phyloP scores from a whole-genome alignment of 179 eudicot species.

The Beta corolliflora region DNA sequence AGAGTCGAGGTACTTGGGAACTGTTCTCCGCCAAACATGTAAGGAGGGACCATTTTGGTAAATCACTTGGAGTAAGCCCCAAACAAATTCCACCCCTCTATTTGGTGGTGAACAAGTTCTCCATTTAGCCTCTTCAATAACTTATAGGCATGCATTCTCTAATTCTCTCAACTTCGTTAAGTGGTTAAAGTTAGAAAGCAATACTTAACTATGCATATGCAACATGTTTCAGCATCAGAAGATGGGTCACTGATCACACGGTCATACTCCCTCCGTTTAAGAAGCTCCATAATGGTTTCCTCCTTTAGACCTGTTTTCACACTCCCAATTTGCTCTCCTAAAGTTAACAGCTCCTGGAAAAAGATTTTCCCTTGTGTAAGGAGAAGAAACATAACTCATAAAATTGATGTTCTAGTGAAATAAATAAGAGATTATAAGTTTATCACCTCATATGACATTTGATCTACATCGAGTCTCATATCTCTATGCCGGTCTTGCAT shows the following conservation, averaged over 20 bases:
- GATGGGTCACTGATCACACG: not conserved
- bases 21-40: no score
- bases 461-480: constrained; percentile 4
- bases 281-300: constrained; percentile 13
- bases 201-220: constrained; percentile 27
- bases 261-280: constrained; percentile 6
- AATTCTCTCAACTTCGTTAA: no score
- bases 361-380: not conserved
- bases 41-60: no score
- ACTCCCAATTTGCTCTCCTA: constrained; percentile 11
- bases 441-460: constrained; percentile 19
- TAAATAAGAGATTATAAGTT: not conserved
- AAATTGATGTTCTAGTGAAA: not conserved
- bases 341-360: constrained; percentile 17
- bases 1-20: no score
- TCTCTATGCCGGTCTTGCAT: not conserved
- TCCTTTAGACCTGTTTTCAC: constrained; percentile 10
- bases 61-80: no score
- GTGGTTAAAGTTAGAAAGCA: no score
- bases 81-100: no score
- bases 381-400: not conserved
- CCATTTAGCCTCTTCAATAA: no score
- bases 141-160: no score
- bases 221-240: constrained; percentile 9
- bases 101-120: no score